Evolutionary conservation across 192 early-diverging fungal genomes (phyloP).

Genomic region (Chytriomyces sp.): DNA sequence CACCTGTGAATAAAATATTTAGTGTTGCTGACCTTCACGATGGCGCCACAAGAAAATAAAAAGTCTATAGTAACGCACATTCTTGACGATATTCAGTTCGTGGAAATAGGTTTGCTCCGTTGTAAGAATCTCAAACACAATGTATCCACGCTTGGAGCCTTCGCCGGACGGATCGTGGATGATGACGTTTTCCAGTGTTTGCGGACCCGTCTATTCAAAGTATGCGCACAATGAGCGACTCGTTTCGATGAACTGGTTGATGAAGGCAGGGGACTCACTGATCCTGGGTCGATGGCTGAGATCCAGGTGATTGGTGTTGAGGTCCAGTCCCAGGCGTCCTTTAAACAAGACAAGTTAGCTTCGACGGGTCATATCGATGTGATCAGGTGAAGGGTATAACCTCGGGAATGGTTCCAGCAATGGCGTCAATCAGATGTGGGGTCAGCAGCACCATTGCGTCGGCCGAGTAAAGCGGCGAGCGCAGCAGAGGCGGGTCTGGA

Average conservation of each 20-base stretch:
- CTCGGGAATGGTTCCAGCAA: conserved; percentile 43
- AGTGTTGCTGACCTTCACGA: background rate
- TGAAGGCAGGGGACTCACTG: background rate
- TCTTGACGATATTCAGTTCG: conserved; percentile 47
- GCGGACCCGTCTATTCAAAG: background rate
- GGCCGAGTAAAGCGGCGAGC: conserved; percentile 49
- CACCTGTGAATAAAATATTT: conserved; percentile 27
- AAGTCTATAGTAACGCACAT: conserved; percentile 25
- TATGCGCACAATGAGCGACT: background rate
- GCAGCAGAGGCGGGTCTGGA: conserved; percentile 39
- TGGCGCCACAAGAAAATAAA: background rate
- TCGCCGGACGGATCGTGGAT: conserved; percentile 4
- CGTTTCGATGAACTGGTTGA: background rate
- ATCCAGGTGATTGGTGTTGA: conserved; percentile 32
- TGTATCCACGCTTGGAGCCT: conserved; percentile 39
- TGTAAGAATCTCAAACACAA: conserved; percentile 49
- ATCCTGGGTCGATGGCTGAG: background rate
- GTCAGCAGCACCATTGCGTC: conserved; percentile 48
- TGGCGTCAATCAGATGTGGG: conserved; percentile 56
- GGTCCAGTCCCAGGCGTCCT: conserved; percentile 52
- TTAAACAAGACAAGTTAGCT: background rate
- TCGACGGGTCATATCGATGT: background rate
- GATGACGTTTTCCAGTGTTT: conserved; percentile 4
- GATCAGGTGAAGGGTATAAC: conserved; percentile 24
- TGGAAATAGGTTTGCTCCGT: conserved; percentile 54